Evolutionary conservation across 352 stramenopile genomes (phyloP).

Genomic region (Pythium monospermum): DNA sequence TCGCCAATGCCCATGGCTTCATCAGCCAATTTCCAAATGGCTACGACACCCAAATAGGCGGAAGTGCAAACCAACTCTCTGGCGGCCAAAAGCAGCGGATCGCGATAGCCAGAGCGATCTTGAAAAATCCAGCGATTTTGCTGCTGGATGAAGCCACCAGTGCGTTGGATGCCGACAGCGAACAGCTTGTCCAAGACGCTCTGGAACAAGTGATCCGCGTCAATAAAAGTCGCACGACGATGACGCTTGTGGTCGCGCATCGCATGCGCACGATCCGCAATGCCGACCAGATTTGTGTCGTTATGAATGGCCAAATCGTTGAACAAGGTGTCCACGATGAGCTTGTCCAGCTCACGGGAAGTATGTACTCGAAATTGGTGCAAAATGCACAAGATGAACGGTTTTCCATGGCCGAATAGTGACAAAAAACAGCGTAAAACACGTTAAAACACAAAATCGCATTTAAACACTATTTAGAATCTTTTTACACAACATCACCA

Average conservation of each 20-base stretch:
- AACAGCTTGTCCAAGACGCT: conserved; percentile 82
- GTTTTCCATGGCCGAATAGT: conserved; percentile 9
- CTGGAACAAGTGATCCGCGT: conserved; percentile 53
- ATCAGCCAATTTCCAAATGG: conserved; percentile 88
- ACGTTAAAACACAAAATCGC: no score
- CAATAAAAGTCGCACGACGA: conserved; percentile 63
- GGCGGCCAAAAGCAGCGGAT: conserved; percentile 78
- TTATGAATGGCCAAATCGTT: conserved; percentile 88
- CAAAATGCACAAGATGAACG: conserved; percentile 14
- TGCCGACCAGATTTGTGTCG: conserved; percentile 93
- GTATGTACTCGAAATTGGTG: conserved; percentile 19
- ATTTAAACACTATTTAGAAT: no score
- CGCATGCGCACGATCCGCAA: conserved; percentile 91
- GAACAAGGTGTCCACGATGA: conserved; percentile 91
- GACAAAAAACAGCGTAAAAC: no score
- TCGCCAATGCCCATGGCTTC: conserved; percentile 92
- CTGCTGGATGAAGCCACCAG: conserved; percentile 91
- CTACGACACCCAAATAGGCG: conserved; percentile 91
- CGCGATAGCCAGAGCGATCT: conserved; percentile 88
- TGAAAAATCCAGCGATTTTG: conserved; percentile 83
- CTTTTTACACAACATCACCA: conserved; percentile 11
- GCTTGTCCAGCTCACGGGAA: conserved; percentile 43
- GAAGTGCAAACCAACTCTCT: conserved; percentile 79
- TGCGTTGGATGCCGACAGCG: conserved; percentile 78
- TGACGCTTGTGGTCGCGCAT: conserved; percentile 87